Evolutionary conservation across 208 protist genomes (phyloP), one percentile per base, ranked within the genome.

Genomic region (Leishmania amazonensis): DNA sequence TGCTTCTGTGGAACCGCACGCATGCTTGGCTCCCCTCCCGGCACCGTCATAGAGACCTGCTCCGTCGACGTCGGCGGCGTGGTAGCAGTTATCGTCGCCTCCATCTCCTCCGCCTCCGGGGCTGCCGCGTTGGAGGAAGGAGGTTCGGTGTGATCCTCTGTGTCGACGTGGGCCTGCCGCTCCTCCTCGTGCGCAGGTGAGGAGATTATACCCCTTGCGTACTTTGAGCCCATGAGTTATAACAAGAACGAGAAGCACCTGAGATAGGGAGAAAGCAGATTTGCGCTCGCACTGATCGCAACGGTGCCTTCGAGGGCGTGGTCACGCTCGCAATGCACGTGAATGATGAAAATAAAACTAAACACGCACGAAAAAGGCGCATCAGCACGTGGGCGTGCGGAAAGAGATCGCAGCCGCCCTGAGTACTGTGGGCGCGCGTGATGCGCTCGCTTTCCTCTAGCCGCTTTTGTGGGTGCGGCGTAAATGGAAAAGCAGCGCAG

Each of bases 201-300:
- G 49, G 17, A 28, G 35, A 17, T n/a, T 28, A 2, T 5, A 47
- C 17, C 5, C 31, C 17, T 62, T 60, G 72, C 8, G 47, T 76
- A 51, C 4, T 60, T 76, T 40, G 51, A 76, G 49, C 72, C 72
- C 72, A 76, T 76, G 19, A 74, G 9, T 13, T 54, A 72, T 72
- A 40, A 24, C 7, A 31, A 74, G 9, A 71, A 47, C 6, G 28
- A 38, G 8, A 74, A 38, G 68, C 28, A 19, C 31, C 15, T 21
- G 21, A 24, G 28, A 74, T 6, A 38, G 40, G 40, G 17, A 72
- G 38, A 72, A 35, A 19, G 19, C 19, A 74, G 42, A 53, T 74
- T 74, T 51, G 21, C 49, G 38, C 8, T 28, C 15, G 5, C 40
- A 7, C 24, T 5, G 24, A 8, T 7, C n/a, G 54, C 57, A 47